A percentile compares a stretch with the other conserved stretches of the same genome.
phyloP scores from a whole-genome alignment of 169 alveolate species.

The Plasmodium sp. region DNA sequence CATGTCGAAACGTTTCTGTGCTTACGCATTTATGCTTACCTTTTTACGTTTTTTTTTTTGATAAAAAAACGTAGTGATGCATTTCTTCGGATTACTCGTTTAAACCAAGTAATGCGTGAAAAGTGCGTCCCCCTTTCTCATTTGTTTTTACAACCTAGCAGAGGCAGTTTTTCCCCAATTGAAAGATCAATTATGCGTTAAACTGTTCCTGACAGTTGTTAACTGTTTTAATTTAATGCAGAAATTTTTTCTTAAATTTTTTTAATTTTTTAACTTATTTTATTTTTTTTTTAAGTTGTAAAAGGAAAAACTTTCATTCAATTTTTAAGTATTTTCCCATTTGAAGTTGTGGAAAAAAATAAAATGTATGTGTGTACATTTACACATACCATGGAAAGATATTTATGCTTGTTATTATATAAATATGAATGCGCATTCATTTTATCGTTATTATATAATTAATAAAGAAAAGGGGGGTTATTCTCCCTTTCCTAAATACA shows the following conservation, averaged over 20 bases:
- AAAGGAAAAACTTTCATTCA: neutral
- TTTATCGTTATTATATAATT: neutral
- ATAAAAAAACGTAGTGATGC: neutral
- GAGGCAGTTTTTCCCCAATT: neutral
- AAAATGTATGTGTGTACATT: conserved; percentile 12
- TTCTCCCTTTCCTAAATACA: neutral
- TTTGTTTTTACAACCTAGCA: neutral
- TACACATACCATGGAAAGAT: neutral
- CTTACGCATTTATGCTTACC: neutral
- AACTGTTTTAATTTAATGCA: neutral
- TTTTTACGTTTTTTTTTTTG: neutral
- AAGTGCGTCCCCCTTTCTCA: neutral
- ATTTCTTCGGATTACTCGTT: neutral
- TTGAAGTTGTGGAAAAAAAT: conserved; percentile 8
- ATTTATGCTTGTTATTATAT: neutral
- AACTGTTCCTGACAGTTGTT: neutral
- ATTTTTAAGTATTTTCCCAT: conserved; percentile 7
- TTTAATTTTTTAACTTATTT: neutral
- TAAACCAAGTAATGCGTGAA: neutral
- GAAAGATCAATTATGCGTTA: neutral
- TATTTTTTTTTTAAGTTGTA: neutral
- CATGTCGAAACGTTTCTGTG: neutral
- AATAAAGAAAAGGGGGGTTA: neutral
- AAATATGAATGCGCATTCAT: conserved; percentile 42
- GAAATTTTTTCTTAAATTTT: neutral